phyloP scores from a whole-genome alignment of 2,329 filamentous ascomycete species.

The Aspergillus pseudoviridinutans region DNA sequence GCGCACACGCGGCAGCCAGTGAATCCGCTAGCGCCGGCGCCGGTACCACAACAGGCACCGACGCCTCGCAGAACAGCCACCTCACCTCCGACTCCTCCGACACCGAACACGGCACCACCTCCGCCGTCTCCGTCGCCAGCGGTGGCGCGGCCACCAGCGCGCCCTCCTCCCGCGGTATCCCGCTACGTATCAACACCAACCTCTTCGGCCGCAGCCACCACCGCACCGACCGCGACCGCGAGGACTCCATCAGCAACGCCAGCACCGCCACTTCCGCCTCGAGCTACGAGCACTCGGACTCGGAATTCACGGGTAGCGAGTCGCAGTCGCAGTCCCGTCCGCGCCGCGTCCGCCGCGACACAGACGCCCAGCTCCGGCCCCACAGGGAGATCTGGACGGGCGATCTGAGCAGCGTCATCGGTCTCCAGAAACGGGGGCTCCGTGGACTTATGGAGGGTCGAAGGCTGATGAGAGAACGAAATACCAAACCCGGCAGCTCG shows the following conservation, averaged over 20 bases:
- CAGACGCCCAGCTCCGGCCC: slow-evolving; percentile 25
- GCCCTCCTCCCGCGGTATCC: slow-evolving; percentile 27
- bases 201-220: slow-evolving; percentile 24
- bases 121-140: slow-evolving; percentile 24
- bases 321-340: slow-evolving; percentile 35
- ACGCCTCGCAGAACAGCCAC: slow-evolving; percentile 24
- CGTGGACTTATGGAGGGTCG: slow-evolving; percentile 92
- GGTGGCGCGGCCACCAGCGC: slow-evolving; percentile 22
- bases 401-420: slow-evolving; percentile 80
- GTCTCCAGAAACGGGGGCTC: slow-evolving; percentile 87
- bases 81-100: slow-evolving; percentile 38
- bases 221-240: slow-evolving; percentile 25
- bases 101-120: slow-evolving; percentile 31
- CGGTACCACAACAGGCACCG: slow-evolving; percentile 18
- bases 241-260: slow-evolving; percentile 38
- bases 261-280: slow-evolving; percentile 38
- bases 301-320: slow-evolving; percentile 26
- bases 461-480: slow-evolving; percentile 75
- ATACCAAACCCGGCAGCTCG: slow-evolving; percentile 32
- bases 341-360: slow-evolving; percentile 37
- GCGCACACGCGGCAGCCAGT: slow-evolving; percentile 23
- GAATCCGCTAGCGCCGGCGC: slow-evolving; percentile 15
- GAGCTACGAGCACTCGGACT: slow-evolving; percentile 37
- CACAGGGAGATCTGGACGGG: slow-evolving; percentile 68
- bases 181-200: slow-evolving; percentile 40